These are phyloP conservation scores for Alternaria solani DNA, from an alignment of 2,329 filamentous ascomycete species.

Conservation along the genomic window DNA sequence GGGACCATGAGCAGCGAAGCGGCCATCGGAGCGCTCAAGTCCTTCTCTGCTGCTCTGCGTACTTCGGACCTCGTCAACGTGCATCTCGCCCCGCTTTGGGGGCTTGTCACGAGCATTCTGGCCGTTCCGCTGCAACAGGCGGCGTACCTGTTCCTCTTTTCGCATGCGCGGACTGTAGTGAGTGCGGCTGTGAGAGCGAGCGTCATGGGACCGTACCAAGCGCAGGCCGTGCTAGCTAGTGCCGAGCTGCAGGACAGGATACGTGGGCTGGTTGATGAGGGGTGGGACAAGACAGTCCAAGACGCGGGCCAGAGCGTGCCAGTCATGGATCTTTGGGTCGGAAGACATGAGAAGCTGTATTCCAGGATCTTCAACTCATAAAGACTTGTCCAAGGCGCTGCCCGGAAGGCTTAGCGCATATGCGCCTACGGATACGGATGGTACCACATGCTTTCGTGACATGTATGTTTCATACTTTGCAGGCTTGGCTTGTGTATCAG, in stretches of 20 bases:
- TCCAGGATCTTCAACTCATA: constrained; percentile 87
- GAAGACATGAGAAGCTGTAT: constrained; percentile 82
- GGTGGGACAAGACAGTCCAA: constrained; percentile 67
- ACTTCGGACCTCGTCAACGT: constrained; percentile 52
- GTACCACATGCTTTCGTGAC: neutral
- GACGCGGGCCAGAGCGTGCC: constrained; percentile 79
- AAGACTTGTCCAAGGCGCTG: neutral
- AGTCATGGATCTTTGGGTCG: constrained; percentile 82
- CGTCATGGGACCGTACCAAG: constrained; percentile 82
- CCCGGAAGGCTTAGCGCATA: neutral
- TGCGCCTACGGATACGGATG: neutral
- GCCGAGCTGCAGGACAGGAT: constrained; percentile 66
- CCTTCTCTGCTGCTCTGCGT: constrained; percentile 43
- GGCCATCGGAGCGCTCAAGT: constrained; percentile 35
- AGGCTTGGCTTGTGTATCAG: neutral
- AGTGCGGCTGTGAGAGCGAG: constrained; percentile 80
- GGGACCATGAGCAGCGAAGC: neutral
- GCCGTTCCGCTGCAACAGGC: constrained; percentile 68
- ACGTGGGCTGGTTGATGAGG: constrained; percentile 64
- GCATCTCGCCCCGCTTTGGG: constrained; percentile 76
- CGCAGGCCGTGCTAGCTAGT: constrained; percentile 75
- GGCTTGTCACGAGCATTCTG: constrained; percentile 69
- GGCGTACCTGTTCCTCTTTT: constrained; percentile 77
- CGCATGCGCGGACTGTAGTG: constrained; percentile 77
- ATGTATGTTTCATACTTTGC: neutral